Evolutionary conservation across 805 yeast genomes (phyloP).

Genomic region (Yamadazyma nakazawae): DNA sequence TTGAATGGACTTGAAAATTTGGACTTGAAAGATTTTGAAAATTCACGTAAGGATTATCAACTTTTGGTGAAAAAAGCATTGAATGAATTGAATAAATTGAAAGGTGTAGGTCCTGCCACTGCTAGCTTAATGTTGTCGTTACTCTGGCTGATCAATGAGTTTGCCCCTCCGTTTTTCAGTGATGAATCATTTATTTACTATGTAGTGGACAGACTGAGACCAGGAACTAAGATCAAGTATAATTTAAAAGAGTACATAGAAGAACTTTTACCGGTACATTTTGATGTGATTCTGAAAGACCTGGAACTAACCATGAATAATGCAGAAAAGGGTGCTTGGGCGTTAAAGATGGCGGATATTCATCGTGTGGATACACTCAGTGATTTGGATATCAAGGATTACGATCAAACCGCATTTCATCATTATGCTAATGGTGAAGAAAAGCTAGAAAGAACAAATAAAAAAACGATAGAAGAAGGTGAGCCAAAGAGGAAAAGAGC

Average conservation of each 20-base stretch:
- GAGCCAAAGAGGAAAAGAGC: background rate
- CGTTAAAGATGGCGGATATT: constrained; percentile 29
- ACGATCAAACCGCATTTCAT: background rate
- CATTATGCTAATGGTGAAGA: background rate
- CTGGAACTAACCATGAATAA: constrained; percentile 10
- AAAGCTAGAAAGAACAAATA: background rate
- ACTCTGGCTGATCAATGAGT: constrained; percentile 15
- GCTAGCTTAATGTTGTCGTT: constrained; percentile 43
- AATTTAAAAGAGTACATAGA: constrained; percentile 40
- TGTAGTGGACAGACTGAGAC: constrained; percentile 23
- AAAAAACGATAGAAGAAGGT: background rate
- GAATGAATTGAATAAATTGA: constrained; percentile 31
- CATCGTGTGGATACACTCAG: constrained; percentile 23
- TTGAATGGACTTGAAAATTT: constrained; percentile 4
- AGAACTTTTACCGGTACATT: constrained; percentile 25
- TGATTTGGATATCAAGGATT: constrained; percentile 14
- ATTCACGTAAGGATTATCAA: constrained; percentile 14
- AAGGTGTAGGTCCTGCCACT: constrained; percentile 53
- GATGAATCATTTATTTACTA: constrained; percentile 44
- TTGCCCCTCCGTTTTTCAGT: constrained; percentile 45
- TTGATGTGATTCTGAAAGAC: constrained; percentile 2
- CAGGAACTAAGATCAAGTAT: constrained; percentile 37
- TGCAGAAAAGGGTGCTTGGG: constrained; percentile 38
- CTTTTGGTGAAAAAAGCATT: constrained; percentile 22
- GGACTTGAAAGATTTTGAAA: background rate